A percentile compares a stretch with the other conserved stretches of the same genome.
Conservation (phyloP, 495 filamentous ascomycete species). For the Collariella sp. region DNA sequence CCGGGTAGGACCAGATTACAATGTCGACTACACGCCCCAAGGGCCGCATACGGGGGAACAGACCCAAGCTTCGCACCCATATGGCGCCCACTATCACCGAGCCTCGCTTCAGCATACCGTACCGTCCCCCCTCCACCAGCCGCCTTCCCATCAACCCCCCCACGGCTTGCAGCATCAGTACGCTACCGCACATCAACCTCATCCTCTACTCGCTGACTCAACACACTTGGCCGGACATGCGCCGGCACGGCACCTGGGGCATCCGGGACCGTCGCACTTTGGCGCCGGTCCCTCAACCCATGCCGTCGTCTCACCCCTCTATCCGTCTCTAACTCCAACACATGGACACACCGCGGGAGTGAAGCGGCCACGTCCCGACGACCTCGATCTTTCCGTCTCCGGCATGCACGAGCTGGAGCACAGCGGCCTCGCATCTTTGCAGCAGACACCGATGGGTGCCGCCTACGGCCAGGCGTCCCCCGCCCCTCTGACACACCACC, state of each 20-base stretch:
- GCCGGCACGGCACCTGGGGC: conserved; percentile 38
- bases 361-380: conserved; percentile 41
- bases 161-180: conserved; percentile 46
- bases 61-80: conserved; percentile 42
- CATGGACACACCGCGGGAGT: conserved; percentile 35
- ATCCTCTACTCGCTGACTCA: conserved; percentile 42
- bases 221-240: conserved; percentile 38
- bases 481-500: conserved; percentile 52
- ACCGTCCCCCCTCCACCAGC: conserved; percentile 35
- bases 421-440: conserved; percentile 41
- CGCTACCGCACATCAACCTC: conserved; percentile 39
- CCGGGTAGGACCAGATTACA: conserved; percentile 49
- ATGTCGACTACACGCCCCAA: conserved; percentile 57
- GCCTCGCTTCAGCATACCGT: conserved; percentile 40
- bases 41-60: conserved; percentile 50
- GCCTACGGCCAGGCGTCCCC: conserved; percentile 34
- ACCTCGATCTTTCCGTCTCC: conserved; percentile 43
- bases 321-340: conserved; percentile 37
- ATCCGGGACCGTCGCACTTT: conserved; percentile 39
- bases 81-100: conserved; percentile 45
- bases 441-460: conserved; percentile 38
- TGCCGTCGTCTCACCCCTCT: conserved; percentile 35
- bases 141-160: conserved; percentile 36
- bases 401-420: conserved; percentile 43
- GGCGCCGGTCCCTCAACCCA: conserved; percentile 37